These are phyloP conservation scores for Fusarium poae DNA, from an alignment of 2,329 filamentous ascomycete genomes.

Conservation along the genomic window DNA sequence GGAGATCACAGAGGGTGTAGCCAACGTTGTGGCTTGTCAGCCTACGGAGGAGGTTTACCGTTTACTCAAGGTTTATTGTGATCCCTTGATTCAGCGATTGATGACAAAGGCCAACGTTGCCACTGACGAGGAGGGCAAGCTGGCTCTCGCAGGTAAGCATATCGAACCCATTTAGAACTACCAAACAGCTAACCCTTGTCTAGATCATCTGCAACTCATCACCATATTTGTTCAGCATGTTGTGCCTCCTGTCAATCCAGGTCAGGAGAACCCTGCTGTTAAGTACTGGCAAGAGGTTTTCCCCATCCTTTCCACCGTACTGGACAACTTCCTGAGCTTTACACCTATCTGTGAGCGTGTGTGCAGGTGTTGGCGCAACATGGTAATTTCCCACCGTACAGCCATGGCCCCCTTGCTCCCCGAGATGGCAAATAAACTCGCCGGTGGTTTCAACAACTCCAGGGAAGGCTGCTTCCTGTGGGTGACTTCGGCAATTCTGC, in stretches of 20 bases:
- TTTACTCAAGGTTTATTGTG: constrained; percentile 91
- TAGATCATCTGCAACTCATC: constrained; percentile 90
- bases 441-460: constrained; percentile 84
- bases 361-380: constrained; percentile 95
- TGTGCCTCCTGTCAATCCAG: constrained; percentile 78
- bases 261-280: constrained; percentile 87
- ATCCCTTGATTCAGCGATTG: constrained; percentile 86
- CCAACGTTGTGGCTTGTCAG: constrained; percentile 89
- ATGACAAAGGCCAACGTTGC: constrained; percentile 90
- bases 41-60: constrained; percentile 83
- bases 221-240: constrained; percentile 87
- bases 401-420: constrained; percentile 88
- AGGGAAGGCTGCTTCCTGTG: constrained; percentile 98
- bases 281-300: constrained; percentile 97
- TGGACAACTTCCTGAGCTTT: constrained; percentile 88
- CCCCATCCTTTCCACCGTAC: constrained; percentile 85
- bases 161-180: background rate
- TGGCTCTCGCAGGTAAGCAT: constrained; percentile 81
- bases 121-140: constrained; percentile 83
- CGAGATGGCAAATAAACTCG: constrained; percentile 88
- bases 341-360: constrained; percentile 92
- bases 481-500: constrained; percentile 94
- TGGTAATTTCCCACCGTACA: constrained; percentile 95
- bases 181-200: constrained; percentile 36
- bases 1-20: constrained; percentile 95